Conservation (phyloP, 1,139 yeast species). For the Taphrina wiesneri region DNA sequence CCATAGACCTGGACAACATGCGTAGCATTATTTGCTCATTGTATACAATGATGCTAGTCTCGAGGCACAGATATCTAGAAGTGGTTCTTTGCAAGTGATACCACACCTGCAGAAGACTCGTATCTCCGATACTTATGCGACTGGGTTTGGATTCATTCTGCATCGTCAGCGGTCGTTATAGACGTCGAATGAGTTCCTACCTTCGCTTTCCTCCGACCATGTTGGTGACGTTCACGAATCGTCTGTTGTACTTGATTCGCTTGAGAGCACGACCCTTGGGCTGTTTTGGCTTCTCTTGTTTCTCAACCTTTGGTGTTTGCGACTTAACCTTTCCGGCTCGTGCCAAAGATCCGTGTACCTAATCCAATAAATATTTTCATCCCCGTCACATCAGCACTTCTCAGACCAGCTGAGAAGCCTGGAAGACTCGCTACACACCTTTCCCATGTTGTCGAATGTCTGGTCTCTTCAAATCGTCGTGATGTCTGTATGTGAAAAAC, state of each 20-base stretch:
- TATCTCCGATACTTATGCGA: neutral
- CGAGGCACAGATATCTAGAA: no score
- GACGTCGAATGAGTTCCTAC: conserved; percentile 40
- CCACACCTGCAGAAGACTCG: no score
- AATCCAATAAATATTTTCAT: conserved; percentile 42
- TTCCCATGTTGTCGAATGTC: conserved; percentile 28
- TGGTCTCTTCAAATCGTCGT: neutral
- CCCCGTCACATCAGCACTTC: conserved; percentile 30
- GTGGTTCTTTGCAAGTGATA: no score
- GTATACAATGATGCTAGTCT: no score
- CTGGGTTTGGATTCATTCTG: conserved; percentile 25
- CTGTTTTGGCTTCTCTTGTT: conserved; percentile 76
- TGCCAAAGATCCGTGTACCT: conserved; percentile 99
- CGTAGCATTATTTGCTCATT: no score
- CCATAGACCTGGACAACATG: no score
- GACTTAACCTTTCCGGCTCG: conserved; percentile 99
- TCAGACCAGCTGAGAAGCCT: conserved; percentile 10
- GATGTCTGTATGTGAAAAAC: neutral
- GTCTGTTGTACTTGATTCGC: conserved; percentile 98
- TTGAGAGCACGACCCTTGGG: conserved; percentile 95
- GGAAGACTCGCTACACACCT: conserved; percentile 29
- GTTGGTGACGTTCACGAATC: conserved; percentile 97
- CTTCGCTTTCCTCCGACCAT: conserved; percentile 94
- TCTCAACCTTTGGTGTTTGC: conserved; percentile 88
- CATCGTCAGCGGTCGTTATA: neutral